Conservation (phyloP, 2,329 filamentous ascomycete genomes). For the Colletotrichum musicola region DNA sequence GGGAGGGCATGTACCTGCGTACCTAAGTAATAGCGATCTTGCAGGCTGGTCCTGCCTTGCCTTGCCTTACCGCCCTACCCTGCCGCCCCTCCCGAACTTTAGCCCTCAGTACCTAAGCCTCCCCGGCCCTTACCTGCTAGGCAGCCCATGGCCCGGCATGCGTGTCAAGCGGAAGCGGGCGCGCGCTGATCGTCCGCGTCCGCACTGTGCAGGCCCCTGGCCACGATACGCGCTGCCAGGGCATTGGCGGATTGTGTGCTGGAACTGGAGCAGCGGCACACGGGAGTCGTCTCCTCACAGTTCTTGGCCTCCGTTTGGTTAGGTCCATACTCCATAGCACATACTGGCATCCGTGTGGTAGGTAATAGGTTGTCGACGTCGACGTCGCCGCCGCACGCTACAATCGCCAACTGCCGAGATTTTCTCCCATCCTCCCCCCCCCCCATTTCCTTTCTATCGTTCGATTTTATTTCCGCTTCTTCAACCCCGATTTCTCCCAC, state of each 20-base stretch:
- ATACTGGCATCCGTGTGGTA: no score
- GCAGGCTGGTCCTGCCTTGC: slow-evolving; percentile 6
- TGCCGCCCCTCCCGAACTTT: neutral
- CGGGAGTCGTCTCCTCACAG: neutral
- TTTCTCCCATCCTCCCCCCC: slow-evolving; percentile 34
- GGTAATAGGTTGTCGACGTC: slow-evolving; percentile 12
- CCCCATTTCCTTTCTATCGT: slow-evolving; percentile 22
- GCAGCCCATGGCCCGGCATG: slow-evolving; percentile 16
- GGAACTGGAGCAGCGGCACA: neutral
- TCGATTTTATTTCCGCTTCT: slow-evolving; percentile 30
- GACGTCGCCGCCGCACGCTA: slow-evolving; percentile 30
- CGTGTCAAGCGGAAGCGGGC: slow-evolving; percentile 14
- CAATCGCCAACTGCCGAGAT: slow-evolving; percentile 36
- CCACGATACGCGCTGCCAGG: slow-evolving; percentile 23
- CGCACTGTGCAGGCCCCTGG: slow-evolving; percentile 30
- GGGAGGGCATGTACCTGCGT: no score
- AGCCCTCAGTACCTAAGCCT: no score
- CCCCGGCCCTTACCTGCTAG: no score
- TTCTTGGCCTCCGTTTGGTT: slow-evolving; percentile 4
- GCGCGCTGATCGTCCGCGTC: slow-evolving; percentile 15
- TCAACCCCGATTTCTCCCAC: slow-evolving; percentile 23
- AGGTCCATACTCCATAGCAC: no score
- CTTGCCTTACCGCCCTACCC: slow-evolving; percentile 37
- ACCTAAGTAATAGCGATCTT: no score
- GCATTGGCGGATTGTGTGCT: slow-evolving; percentile 10